Percentiles rank a stretch among this genome's conserved stretches.
phyloP scores from a whole-genome alignment of 345 rosid genomes.

The Arabis hirsuta region DNA sequence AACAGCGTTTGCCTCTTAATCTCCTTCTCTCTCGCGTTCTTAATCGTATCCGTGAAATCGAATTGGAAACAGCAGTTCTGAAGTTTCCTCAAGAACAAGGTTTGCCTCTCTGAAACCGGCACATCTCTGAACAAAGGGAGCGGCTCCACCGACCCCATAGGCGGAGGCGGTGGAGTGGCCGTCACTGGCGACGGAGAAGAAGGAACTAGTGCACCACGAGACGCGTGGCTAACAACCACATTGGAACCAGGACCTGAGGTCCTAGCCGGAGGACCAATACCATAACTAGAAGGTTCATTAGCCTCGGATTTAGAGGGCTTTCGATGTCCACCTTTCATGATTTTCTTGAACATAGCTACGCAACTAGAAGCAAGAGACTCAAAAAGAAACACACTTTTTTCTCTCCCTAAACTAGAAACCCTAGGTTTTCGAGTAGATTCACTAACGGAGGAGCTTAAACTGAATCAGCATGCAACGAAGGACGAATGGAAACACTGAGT shows the following conservation, averaged over 20 bases:
- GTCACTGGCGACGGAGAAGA: slow-evolving; percentile 22
- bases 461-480: slow-evolving; percentile 36
- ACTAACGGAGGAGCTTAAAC: slow-evolving; percentile 33
- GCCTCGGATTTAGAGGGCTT: slow-evolving; percentile 80
- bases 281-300: slow-evolving; percentile 52
- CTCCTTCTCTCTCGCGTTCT: slow-evolving; percentile 75
- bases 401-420: slow-evolving; percentile 28
- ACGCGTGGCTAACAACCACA: slow-evolving; percentile 75
- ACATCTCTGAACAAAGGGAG: slow-evolving; percentile 77
- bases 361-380: slow-evolving; percentile 1
- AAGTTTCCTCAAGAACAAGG: slow-evolving; percentile 67
- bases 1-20: slow-evolving; percentile 79
- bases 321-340: slow-evolving; percentile 78
- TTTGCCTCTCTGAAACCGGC: slow-evolving; percentile 65
- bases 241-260: slow-evolving; percentile 54
- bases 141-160: slow-evolving; percentile 61
- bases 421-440: slow-evolving; percentile 37
- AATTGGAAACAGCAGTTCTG: slow-evolving; percentile 78
- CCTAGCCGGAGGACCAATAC: slow-evolving; percentile 42
- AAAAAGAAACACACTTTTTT: slow-evolving; percentile 17
- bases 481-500: slow-evolving; percentile 7
- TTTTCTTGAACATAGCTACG: slow-evolving; percentile 77
- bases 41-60: slow-evolving; percentile 68
- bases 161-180: slow-evolving; percentile 50
- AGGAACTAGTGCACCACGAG: slow-evolving; percentile 52